These are phyloP conservation scores for Ceratocystis variospora DNA, from an alignment of 2,329 filamentous ascomycete genomes.

Conservation along the genomic window DNA sequence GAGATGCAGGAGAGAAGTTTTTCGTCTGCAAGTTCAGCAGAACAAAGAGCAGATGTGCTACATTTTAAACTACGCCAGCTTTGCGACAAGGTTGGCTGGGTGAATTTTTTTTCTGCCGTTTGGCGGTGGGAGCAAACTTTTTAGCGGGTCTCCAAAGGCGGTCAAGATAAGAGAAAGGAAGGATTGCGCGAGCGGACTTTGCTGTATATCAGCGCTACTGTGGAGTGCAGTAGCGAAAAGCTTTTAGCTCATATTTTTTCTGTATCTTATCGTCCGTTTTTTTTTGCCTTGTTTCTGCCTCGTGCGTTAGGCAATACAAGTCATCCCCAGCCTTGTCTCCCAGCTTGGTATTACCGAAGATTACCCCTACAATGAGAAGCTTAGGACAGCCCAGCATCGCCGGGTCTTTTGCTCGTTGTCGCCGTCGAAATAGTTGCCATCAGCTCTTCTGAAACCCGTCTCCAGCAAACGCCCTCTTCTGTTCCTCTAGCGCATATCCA, in stretches of 20 bases:
- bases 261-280: not conserved
- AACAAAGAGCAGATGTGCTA: conserved; percentile 9
- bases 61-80: conserved; percentile 16
- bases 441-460: not conserved
- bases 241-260: not conserved
- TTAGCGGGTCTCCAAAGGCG: conserved; percentile 24
- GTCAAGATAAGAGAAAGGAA: conserved; percentile 23
- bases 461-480: not conserved
- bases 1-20: conserved; percentile 16
- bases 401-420: not conserved
- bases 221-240: too few relatives aligned
- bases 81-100: conserved; percentile 14
- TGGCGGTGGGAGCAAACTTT: conserved; percentile 26
- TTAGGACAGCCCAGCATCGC: not conserved
- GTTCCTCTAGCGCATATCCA: not conserved
- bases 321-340: not conserved
- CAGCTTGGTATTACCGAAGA: not conserved
- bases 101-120: conserved; percentile 25
- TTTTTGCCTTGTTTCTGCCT: not conserved
- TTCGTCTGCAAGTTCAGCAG: conserved; percentile 5
- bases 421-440: not conserved
- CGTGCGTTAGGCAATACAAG: not conserved
- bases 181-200: too few relatives aligned
- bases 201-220: too few relatives aligned
- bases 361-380: not conserved